Evolutionary conservation across 2,329 filamentous ascomycete genomes (phyloP), one percentile per base, ranked within the genome.

Genomic region (Pyrenophora seminiperda): DNA sequence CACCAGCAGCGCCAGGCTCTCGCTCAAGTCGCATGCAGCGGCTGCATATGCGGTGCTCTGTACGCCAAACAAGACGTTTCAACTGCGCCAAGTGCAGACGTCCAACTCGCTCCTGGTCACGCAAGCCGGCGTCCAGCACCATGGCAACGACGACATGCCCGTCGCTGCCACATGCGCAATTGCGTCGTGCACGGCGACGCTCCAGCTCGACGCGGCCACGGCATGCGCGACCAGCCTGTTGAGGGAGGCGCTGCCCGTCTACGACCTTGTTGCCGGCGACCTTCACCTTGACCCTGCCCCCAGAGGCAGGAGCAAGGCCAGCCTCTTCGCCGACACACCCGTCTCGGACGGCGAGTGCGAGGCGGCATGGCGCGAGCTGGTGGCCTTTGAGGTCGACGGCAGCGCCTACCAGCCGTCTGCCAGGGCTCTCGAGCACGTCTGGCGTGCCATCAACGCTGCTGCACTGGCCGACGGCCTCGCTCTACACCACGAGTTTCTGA

Each of bases 61-160:
- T 71, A 85, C 82, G 2, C 72, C 76, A 7, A 74, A 75, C 45
- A 75, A 79, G 57, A 84, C 83, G 9, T 87, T 80, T 72, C 77
- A 80, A 50, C 71, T 87, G 42, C 83, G 83, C 59, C 83, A 87
- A 68, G 83, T 87, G 43, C 83, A 84, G 59, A 86, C 84, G 13
- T 86, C 84, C 19, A 87, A 87, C 59, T 83, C 81, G 29, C 75
- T 87, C 47, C 82, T 83, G 67, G 65, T 86, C 30, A 73, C 82
- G 18, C 73, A 73, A 41, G 77, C 78, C 33, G 50, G 53, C 4
- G 76, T 75, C 47, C 62, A 70, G 17, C 65, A 67, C 56, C 69
- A 68, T 63, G 64, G 61, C 65, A 65, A 68, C 67, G 60, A 67
- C 30, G 60, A 67, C 30, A 66, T 60, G 40, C 60, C 65, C n/a